These are phyloP conservation scores for Misopates orontium DNA, from an alignment of 257 asterid genomes.

Conservation along the genomic window DNA sequence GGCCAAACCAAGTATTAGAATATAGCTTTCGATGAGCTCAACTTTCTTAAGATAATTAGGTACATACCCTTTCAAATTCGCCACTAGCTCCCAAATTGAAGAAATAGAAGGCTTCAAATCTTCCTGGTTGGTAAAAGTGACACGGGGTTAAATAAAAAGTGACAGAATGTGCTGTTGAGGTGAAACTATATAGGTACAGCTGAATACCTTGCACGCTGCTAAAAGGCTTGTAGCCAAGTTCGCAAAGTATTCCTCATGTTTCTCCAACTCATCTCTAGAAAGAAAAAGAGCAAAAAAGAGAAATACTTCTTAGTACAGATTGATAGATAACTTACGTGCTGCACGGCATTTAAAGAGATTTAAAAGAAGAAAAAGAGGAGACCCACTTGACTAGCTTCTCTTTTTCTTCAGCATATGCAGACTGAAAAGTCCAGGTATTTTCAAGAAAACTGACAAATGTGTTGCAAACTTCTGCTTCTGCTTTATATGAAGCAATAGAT, in stretches of 20 bases:
- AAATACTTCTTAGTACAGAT: constrained; percentile 21
- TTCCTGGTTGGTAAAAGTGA: constrained; percentile 51
- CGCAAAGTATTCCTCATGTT: constrained; percentile 56
- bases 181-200: not conserved
- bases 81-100: constrained; percentile 48
- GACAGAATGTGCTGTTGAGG: not conserved
- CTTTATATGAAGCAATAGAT: constrained; percentile 65
- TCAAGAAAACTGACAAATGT: constrained; percentile 72
- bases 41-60: not conserved
- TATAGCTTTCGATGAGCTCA: too few relatives aligned
- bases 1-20: constrained; percentile 41
- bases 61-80: constrained; percentile 56
- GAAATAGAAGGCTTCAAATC: constrained; percentile 55
- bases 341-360: constrained; percentile 68
- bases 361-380: constrained; percentile 35
- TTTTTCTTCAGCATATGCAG: constrained; percentile 47
- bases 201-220: constrained; percentile 62
- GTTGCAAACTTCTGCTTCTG: constrained; percentile 84
- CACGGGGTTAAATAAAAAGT: constrained; percentile 14
- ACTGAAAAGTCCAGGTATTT: constrained; percentile 57
- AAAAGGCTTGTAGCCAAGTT: constrained; percentile 59
- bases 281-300: too few relatives aligned
- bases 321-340: constrained; percentile 54
- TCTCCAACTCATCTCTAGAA: constrained; percentile 71
- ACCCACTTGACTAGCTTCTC: constrained; percentile 67